Conservation (phyloP, 2,329 filamentous ascomycete genomes). For the Venturia asperata region DNA sequence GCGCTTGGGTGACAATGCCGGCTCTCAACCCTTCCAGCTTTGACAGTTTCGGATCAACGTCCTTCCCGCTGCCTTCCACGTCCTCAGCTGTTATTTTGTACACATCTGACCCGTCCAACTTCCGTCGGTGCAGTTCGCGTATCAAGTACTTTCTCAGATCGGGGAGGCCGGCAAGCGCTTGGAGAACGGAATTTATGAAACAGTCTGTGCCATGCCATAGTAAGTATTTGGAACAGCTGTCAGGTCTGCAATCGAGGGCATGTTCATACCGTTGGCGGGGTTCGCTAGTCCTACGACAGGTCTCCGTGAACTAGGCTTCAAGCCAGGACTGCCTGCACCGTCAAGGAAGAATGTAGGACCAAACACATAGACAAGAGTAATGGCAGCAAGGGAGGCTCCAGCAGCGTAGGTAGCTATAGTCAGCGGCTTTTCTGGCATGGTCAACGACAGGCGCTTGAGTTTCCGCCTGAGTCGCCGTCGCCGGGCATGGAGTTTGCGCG, state of each 20-base stretch:
- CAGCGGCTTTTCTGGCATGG: constrained; percentile 66
- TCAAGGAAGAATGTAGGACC: constrained; percentile 96
- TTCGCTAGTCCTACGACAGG: constrained; percentile 66
- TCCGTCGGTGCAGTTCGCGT: constrained; percentile 76
- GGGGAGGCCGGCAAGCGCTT: constrained; percentile 82
- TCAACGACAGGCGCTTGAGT: constrained; percentile 21
- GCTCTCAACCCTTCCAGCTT: constrained; percentile 59
- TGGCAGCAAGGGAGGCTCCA: constrained; percentile 87
- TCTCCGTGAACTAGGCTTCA: constrained; percentile 12
- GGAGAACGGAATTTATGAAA: constrained; percentile 87
- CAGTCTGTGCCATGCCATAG: constrained; percentile 32
- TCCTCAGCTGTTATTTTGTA: constrained; percentile 57
- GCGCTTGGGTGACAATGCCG: constrained; percentile 73
- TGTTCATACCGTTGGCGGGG: constrained; percentile 62
- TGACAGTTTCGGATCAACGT: constrained; percentile 34
- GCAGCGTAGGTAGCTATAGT: constrained; percentile 90
- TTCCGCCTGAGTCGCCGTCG: constrained; percentile 10
- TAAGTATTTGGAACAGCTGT: neutral
- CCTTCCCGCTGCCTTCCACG: constrained; percentile 39
- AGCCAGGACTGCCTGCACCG: constrained; percentile 64
- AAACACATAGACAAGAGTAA: constrained; percentile 94
- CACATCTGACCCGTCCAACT: constrained; percentile 68
- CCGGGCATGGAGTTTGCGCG: constrained; percentile 8
- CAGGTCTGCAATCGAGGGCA: neutral
- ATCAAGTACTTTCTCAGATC: constrained; percentile 90